Percentiles rank a stretch among this genome's conserved stretches.
Conservation (phyloP, 108 stramenopile genomes). For the Seminavis robusta region DNA sequence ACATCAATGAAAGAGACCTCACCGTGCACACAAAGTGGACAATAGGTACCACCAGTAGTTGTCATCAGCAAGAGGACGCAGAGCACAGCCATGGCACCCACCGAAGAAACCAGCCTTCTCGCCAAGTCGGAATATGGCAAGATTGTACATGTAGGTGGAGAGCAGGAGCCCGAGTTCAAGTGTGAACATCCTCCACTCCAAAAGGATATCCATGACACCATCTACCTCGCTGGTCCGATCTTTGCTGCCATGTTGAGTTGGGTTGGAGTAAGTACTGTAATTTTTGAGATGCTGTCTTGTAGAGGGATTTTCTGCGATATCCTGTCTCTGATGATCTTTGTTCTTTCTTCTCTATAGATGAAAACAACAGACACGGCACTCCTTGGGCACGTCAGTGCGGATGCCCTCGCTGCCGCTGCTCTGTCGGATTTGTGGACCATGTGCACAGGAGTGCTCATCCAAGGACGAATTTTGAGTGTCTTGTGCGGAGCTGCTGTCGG, state of each 20-base stretch:
- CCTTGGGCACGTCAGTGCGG: conserved; percentile 41
- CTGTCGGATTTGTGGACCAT: conserved; percentile 76
- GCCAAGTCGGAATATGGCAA: no score
- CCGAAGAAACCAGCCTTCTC: no score
- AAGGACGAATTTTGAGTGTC: conserved; percentile 42
- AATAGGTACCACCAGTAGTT: no score
- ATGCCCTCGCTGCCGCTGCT: conserved; percentile 57
- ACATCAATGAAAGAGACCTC: no score
- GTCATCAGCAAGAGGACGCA: no score
- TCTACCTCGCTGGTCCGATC: conserved; percentile 50
- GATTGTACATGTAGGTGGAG: no score
- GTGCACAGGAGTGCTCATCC: conserved; percentile 62
- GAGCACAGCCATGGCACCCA: no score
- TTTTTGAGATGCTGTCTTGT: not conserved
- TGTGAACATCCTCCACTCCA: no score
- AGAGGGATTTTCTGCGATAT: not conserved
- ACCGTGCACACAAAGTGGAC: no score
- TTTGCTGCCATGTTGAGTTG: conserved; percentile 54
- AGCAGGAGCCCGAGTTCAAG: no score
- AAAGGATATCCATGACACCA: no score
- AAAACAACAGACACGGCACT: conserved; percentile 77
- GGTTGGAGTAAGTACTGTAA: conserved; percentile 39
- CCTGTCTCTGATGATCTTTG: not conserved
- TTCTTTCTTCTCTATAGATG: conserved; percentile 32
- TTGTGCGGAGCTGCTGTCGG: conserved; percentile 49